Percentiles rank a stretch among this genome's conserved stretches.
phyloP scores from a whole-genome alignment of 352 stramenopile genomes.

The Pseudoperonospora humuli region DNA sequence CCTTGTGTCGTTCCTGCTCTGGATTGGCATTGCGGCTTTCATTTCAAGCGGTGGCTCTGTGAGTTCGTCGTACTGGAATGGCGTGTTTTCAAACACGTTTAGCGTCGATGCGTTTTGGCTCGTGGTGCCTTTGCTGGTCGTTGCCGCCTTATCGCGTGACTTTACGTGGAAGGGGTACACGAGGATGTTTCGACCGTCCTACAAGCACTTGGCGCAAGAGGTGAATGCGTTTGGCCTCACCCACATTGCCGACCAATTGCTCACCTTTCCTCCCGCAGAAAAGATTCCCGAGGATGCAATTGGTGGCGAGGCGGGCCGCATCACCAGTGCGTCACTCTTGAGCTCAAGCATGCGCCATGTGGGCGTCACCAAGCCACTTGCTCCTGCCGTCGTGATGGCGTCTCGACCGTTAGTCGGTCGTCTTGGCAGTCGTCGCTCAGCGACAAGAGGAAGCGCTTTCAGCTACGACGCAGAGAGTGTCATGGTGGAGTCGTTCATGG shows the following conservation, averaged over 20 bases:
- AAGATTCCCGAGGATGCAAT: constrained; percentile 48
- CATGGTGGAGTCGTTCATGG: constrained; percentile 86
- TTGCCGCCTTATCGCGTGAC: constrained; percentile 65
- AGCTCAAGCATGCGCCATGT: constrained; percentile 21
- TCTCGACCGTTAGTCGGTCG: constrained; percentile 20
- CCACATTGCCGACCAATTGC: constrained; percentile 55
- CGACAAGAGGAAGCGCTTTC: constrained; percentile 67
- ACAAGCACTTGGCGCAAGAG: constrained; percentile 83
- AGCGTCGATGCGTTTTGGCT: constrained; percentile 66
- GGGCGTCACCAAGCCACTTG: constrained; percentile 23
- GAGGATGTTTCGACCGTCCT: constrained; percentile 71
- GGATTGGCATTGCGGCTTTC: constrained; percentile 61
- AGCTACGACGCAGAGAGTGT: constrained; percentile 86
- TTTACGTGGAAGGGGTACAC: constrained; percentile 80
- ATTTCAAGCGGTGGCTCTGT: constrained; percentile 68
- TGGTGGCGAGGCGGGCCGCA: constrained; percentile 22
- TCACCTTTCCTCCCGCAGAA: constrained; percentile 72
- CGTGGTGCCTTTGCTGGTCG: constrained; percentile 58
- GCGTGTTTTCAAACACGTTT: constrained; percentile 71
- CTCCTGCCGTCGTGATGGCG: constrained; percentile 24
- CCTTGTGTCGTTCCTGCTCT: constrained; percentile 54
- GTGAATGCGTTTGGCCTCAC: constrained; percentile 59
- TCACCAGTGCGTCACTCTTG: constrained; percentile 11
- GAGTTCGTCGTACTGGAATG: constrained; percentile 79
- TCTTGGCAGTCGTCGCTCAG: constrained; percentile 25